Percentiles rank a stretch among this genome's conserved stretches.
Evolutionary conservation across 805 yeast genomes (phyloP).

Genomic region (Candida coquimbonensis): DNA sequence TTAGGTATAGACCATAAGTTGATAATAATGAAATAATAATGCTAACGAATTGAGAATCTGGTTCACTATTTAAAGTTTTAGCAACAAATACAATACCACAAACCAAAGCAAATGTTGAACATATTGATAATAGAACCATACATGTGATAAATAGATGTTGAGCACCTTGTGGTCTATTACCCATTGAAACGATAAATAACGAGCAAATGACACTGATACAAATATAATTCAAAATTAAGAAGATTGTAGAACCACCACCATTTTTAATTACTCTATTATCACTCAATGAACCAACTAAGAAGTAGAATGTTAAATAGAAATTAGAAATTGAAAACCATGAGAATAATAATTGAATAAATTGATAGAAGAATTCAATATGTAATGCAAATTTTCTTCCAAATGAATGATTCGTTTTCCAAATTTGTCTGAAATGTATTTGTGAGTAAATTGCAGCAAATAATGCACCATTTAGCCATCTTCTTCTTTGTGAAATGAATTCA

Average conservation of each 20-base stretch:
- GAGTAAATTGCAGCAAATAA: constrained; percentile 93
- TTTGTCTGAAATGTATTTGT: constrained; percentile 74
- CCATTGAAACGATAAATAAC: constrained; percentile 90
- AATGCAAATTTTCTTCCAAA: constrained; percentile 69
- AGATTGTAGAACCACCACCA: constrained; percentile 75
- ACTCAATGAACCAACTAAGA: constrained; percentile 80
- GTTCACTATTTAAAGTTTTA: constrained; percentile 35
- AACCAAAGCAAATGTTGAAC: constrained; percentile 74
- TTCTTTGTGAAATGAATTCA: constrained; percentile 92
- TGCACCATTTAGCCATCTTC: constrained; percentile 98
- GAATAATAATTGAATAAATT: constrained; percentile 70
- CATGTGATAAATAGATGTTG: constrained; percentile 66
- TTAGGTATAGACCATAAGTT: constrained; percentile 81
- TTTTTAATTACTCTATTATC: constrained; percentile 43
- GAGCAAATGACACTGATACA: constrained; percentile 77
- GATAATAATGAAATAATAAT: constrained; percentile 80
- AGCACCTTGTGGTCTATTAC: constrained; percentile 97
- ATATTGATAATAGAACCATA: constrained; percentile 64
- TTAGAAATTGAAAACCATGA: constrained; percentile 91
- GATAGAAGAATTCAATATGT: constrained; percentile 86
- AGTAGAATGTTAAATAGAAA: constrained; percentile 87
- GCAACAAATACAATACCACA: constrained; percentile 80
- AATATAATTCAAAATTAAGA: constrained; percentile 79
- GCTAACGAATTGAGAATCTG: constrained; percentile 53
- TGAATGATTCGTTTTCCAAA: constrained; percentile 88